Percentiles rank a stretch among this genome's conserved stretches.
phyloP scores from a whole-genome alignment of 306 rosid species.

The Hylodesmum podocarpum region DNA sequence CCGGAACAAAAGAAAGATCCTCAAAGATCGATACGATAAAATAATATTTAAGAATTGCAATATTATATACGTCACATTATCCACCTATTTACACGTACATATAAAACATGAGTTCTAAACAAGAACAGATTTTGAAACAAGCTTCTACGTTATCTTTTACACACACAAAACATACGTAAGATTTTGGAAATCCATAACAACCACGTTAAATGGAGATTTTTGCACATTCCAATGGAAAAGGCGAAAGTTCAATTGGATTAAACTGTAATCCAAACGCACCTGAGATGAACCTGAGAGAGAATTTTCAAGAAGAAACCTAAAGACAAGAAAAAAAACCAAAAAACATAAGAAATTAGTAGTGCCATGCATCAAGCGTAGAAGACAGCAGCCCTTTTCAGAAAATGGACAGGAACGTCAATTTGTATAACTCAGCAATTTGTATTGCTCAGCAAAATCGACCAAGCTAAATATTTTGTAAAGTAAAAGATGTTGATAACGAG shows the following conservation, averaged over 20 bases:
- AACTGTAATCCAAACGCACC: too few species aligned
- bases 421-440: neutral
- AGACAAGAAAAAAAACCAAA: neutral
- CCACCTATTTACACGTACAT: neutral
- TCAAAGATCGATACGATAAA: neutral
- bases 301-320: neutral
- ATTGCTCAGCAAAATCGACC: neutral
- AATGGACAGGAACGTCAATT: neutral
- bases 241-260: too few species aligned
- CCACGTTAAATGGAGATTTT: too few species aligned
- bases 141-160: neutral
- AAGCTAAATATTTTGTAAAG: neutral
- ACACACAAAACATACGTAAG: too few species aligned
- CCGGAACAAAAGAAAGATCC: slow-evolving; percentile 9
- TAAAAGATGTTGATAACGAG: neutral
- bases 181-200: too few species aligned
- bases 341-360: neutral
- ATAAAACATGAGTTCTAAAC: neutral
- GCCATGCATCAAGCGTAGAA: neutral
- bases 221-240: too few species aligned
- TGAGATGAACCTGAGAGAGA: neutral
- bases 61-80: neutral
- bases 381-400: neutral
- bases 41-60: neutral
- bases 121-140: neutral